Evolutionary conservation across 345 rosid species (phyloP), one percentile per base, ranked within the genome.

Genomic region (Trapa incisa): DNA sequence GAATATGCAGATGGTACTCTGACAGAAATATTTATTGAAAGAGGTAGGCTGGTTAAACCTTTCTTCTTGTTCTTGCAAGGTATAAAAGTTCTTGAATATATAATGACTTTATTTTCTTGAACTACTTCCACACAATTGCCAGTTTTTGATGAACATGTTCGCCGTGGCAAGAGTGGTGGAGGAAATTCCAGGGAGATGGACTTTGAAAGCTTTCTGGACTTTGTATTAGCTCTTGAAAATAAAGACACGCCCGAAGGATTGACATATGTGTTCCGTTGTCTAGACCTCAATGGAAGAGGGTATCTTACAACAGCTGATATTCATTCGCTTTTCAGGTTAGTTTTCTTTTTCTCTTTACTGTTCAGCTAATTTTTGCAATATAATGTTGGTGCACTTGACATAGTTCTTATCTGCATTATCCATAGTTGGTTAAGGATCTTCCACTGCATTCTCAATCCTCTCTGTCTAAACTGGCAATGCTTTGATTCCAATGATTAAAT

Each of bases 1-100:
- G 97, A 95, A 75, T 95, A 95, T 77, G 97, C 97, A 0, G 99
- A 95, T 72, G 96, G 99, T 62, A 87, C 99, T 33, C 78, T 95
- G 66, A 95, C 97, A 32, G 96, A 87, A 65, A 95, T 95, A 68
- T 95, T 89, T 75, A 78, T 94, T 45, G 99, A 94, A 80, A 86
- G 97, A 81, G 99, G 99, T 94, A 79, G 35, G 68, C 43, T 16
- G 60, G 29, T 6, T 29, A 58, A 58, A 35, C 37, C 37, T 32
- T 38, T 66, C 58, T 66, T 35, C 35, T 16, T 67, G 6, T 50
- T 29, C 61, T 37, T 67, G 9, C 10, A 50, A 65, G 60, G 11
- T 54, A 29, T n/a, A 8, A n/a, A 32, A 9, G 15, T 58, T 11
- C 37, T 35, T 58, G 33, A 9, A n/a, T 54, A 58, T 58, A 8